These are phyloP conservation scores for Huntiella abstrusa DNA, from an alignment of 2,329 filamentous ascomycete genomes.

Conservation along the genomic window DNA sequence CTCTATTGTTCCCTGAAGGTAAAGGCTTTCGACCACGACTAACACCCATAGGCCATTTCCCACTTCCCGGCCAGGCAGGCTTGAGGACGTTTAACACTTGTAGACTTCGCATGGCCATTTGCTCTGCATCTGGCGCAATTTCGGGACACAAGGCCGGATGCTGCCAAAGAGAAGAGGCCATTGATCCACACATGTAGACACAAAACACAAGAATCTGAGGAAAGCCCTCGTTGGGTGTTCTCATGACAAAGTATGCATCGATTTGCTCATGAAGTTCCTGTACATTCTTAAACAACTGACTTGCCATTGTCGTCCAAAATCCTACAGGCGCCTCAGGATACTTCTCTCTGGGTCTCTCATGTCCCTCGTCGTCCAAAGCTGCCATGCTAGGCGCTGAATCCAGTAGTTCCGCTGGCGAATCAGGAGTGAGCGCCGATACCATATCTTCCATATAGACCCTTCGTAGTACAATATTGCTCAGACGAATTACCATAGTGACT, in stretches of 20 bases:
- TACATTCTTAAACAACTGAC: slow-evolving; percentile 20
- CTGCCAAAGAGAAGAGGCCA: slow-evolving; percentile 18
- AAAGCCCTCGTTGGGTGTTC: slow-evolving; percentile 17
- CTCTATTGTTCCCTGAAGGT: too few species aligned
- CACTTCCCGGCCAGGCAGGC: slow-evolving; percentile 15
- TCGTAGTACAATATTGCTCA: slow-evolving; percentile 20
- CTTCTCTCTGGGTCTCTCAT: slow-evolving; percentile 8
- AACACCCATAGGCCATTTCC: slow-evolving; percentile 12
- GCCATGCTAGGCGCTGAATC: slow-evolving; percentile 10
- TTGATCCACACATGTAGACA: slow-evolving; percentile 22
- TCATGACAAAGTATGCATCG: slow-evolving; percentile 17
- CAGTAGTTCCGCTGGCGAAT: not conserved
- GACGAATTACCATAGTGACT: slow-evolving; percentile 19
- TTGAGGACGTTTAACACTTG: slow-evolving; percentile 15
- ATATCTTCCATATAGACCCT: slow-evolving; percentile 19
- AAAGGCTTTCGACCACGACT: too few species aligned
- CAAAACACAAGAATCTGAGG: slow-evolving; percentile 22
- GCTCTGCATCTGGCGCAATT: slow-evolving; percentile 14
- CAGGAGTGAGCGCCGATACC: slow-evolving; percentile 11
- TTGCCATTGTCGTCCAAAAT: slow-evolving; percentile 17
- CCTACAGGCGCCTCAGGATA: slow-evolving; percentile 12
- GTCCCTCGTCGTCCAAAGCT: not conserved
- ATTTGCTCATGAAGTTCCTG: slow-evolving; percentile 20
- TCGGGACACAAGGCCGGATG: slow-evolving; percentile 16
- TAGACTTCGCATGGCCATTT: slow-evolving; percentile 15